Base-by-base conservation (phyloP, 306 rosid species). In the Rubus idaeus region DNA sequence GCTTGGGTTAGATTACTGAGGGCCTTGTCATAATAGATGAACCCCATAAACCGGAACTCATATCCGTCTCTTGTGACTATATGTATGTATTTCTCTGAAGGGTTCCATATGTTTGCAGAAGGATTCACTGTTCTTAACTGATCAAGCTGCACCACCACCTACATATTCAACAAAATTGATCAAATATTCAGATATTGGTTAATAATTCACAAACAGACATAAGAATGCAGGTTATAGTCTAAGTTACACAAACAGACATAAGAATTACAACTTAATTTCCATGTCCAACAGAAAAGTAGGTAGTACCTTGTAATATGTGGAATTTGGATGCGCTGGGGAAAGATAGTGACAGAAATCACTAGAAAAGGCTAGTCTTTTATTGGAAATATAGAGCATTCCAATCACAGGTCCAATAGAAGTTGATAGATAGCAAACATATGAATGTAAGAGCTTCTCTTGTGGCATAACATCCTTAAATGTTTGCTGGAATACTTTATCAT, bases 21-120 rank as follows among this genome's bases (percentile, higher is more conserved):
- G 73, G 98, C 93, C 72, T 75, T 90, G 69, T 85, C 92, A 67
- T 83, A 90, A 10, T 94, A 88, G 60, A 94, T 70, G 71, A 94
- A 90, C 8, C 96, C 97, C 97, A 89, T 82, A 81, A 91, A 91
- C 70, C 83, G 82, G 82, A 86, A 89, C 79, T 94, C 89, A 84
- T 86, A 85, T 10, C 88, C 89, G 71, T 90, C 97, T 47, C 85
- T 81, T 42, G 96, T 84, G 60, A 78, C 75, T 40, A 87, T 3
- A 53, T 84, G 86, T 49, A 89, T 78, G 79, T 84, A 70, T 67
- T 85, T 88, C 66, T 91, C 93, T 52, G 80, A 77, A 2, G 94
- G 84, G 60, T 88, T 89, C 85, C 82, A 76, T 70, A 78, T 85
- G 68, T 85, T 90, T 61, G 89, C 41, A 37, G 82, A 49, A 60